phyloP scores from a whole-genome alignment of 768 basidiomycete species.

The Cystoderma amianthinum region DNA sequence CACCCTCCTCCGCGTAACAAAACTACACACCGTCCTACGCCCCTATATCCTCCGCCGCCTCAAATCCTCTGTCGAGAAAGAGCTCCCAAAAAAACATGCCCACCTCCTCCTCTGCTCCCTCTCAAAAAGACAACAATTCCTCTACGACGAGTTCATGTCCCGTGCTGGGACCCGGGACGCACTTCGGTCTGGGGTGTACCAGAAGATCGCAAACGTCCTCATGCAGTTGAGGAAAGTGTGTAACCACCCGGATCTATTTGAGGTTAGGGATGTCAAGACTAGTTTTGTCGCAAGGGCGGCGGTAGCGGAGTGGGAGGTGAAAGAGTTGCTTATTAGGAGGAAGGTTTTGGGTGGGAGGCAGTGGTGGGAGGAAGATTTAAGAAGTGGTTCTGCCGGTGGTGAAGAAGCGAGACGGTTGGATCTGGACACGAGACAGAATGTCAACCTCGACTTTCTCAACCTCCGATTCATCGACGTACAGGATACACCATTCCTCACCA shows the following conservation, averaged over 20 bases:
- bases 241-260: constrained; percentile 91
- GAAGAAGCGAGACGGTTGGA: no score
- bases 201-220: constrained; percentile 88
- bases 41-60: constrained; percentile 94
- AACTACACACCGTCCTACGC: constrained; percentile 91
- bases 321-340: constrained; percentile 82
- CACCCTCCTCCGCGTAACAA: constrained; percentile 75
- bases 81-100: constrained; percentile 89
- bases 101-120: constrained; percentile 84
- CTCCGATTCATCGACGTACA: constrained; percentile 56
- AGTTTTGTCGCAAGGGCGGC: constrained; percentile 77
- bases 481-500: constrained; percentile 42
- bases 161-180: constrained; percentile 79
- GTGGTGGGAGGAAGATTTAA: no score
- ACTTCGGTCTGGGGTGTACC: constrained; percentile 78
- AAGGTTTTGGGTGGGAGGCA: no score
- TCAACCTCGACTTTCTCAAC: constrained; percentile 61
- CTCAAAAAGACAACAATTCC: constrained; percentile 88
- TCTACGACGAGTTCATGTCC: constrained; percentile 96
- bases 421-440: constrained; percentile 38
- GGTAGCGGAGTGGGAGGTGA: constrained; percentile 74
- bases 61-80: constrained; percentile 96
- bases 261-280: constrained; percentile 77
- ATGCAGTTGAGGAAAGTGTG: constrained; percentile 99
- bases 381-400: no score